Evolutionary conservation across 2,329 filamentous ascomycete species (phyloP), one percentile per base, ranked within the genome.

Genomic region (Trichoderma sp.): DNA sequence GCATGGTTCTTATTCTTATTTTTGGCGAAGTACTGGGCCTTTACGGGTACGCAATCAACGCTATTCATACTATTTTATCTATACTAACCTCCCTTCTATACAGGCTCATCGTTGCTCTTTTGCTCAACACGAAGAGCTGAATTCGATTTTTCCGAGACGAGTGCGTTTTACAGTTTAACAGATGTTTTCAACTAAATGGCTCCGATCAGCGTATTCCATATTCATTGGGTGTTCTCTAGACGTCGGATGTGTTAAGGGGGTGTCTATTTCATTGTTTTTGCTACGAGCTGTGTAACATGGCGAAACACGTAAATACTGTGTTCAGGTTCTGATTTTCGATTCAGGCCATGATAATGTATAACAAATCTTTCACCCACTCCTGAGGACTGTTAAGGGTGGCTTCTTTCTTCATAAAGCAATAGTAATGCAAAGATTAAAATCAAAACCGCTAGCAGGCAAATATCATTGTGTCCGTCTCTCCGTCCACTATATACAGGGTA

Each of bases 1-100:
- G 96, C 80, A 98, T 98, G 96, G 95, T 99, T 58, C 83, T 99
- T 76, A 98, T 98, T 74, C 87, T 98, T 72, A 99, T 99, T 87
- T 99, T 99, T 79, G 96, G 93, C 68, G 96, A 99, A 85, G 96
- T 99, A 21, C 80, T 99, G 78, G 96, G 96, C 80, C 90, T 99
- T 37, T 99, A 99, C 77, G 96, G 96, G 93, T 97, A 85, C 74
- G 90, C 14, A 51, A 34, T 79, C 71, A 0, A n/a, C 14, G 54
- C n/a, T 18, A 14, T 24, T 14, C 14, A 14, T n/a, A 2, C 18
- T 8, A 10, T 2, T 18, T 18, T 21, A 1, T 16, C 34, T 13
- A 21, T n/a, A 11, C 30, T 64, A 71, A 69, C 72, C 3, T 7
- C 30, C 39, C 60, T 10, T 13, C 65, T 14, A 11, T 16, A 6